Base-by-base conservation (phyloP, 306 rosid species). In the Clitoria ternatea region DNA sequence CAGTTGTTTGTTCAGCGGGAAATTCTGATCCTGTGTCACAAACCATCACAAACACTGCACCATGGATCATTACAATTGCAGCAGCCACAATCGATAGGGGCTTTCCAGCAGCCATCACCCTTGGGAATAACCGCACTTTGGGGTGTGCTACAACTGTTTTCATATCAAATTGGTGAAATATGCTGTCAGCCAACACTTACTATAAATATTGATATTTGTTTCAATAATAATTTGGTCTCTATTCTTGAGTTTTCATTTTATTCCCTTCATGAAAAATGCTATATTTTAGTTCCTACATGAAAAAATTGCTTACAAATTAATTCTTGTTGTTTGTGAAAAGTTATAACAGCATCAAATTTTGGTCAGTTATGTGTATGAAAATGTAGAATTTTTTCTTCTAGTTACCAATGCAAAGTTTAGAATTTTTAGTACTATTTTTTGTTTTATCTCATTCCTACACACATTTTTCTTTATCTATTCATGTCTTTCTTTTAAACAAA, bases 31-130 rank as follows among this genome's bases (percentile, higher is more conserved):
- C 97, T 47, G 10, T 8, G 5, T 76, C 89, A 9, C 89, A 83
- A 18, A 79, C 96, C 22, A 14, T 92, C 33, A 24, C 69, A 4
- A 92, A 92, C 69, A 81, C 92, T 52, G 96, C 97, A 14, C 96
- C 97, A 0, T 92, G 97, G 97, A 65, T 89, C 62, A 54, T 89
- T 32, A 89, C 97, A 43, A 91, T 87, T 39, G 97, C 90, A 53
- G 96, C 97, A 14, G 77, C 86, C 75, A 82, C 92, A 18, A 84
- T 89, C 19, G 97, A 92, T 27, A 82, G 97, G 71, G 74, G 81
- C 23, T 92, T 92, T 77, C 87, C 82, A 23, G 53, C 89, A 14
- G 72, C 85, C 61, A 79, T 92, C 45, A 75, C 83, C 1, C 92
- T 85, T 8, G 86, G 87, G 70, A 85, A 89, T 60, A 92, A 89